Evolutionary conservation across 2,329 filamentous ascomycete species (phyloP).

Genomic region (Aspergillus pseudoviridinutans): DNA sequence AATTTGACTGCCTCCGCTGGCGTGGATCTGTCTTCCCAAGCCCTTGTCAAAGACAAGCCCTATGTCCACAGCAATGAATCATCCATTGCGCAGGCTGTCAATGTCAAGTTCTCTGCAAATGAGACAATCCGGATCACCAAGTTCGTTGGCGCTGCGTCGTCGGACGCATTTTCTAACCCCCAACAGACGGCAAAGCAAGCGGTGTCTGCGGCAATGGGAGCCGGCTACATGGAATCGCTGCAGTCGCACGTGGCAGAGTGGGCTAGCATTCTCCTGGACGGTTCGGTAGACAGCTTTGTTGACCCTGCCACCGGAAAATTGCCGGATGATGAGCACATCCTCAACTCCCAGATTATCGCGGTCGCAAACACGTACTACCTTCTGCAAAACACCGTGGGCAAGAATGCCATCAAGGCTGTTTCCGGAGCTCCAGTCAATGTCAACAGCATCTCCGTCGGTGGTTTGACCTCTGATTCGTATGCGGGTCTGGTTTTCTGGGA

Average conservation of each 20-base stretch:
- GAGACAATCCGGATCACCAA: conserved; percentile 58
- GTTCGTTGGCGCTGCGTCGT: conserved; percentile 64
- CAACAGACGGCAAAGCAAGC: conserved; percentile 53
- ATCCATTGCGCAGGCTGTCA: conserved; percentile 60
- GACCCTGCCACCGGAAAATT: conserved; percentile 55
- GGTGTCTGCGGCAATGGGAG: conserved; percentile 45
- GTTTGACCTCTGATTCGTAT: conserved; percentile 64
- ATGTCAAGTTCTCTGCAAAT: conserved; percentile 51
- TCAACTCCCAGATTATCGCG: conserved; percentile 49
- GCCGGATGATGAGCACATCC: conserved; percentile 53
- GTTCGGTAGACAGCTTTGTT: conserved; percentile 61
- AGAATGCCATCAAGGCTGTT: conserved; percentile 50
- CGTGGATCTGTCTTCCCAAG: conserved; percentile 42
- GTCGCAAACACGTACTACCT: conserved; percentile 48
- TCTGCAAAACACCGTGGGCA: conserved; percentile 48
- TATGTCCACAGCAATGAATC: conserved; percentile 57
- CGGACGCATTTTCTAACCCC: conserved; percentile 62
- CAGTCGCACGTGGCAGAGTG: conserved; percentile 59
- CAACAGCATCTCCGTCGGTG: conserved; percentile 65
- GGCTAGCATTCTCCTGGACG: conserved; percentile 56
- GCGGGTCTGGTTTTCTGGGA: conserved; percentile 65
- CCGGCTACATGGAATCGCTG: conserved; percentile 55
- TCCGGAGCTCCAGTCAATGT: conserved; percentile 53
- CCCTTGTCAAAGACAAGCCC: conserved; percentile 42
- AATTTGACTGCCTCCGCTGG: conserved; percentile 37